These are phyloP conservation scores for Euphorbia peplus DNA, from an alignment of 345 rosid genomes.

Conservation along the genomic window DNA sequence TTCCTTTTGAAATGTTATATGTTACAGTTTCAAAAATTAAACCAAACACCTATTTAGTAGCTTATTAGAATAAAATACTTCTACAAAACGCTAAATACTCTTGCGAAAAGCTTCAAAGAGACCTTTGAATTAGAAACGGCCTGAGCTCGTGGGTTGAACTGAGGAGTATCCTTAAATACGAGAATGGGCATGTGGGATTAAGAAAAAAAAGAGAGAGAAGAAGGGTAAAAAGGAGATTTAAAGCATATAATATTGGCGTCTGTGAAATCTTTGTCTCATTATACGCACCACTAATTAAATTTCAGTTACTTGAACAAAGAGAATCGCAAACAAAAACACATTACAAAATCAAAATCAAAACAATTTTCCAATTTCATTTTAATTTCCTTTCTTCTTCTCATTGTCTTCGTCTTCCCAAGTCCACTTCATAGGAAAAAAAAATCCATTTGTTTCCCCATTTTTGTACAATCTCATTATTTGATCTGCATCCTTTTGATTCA, in stretches of 20 bases:
- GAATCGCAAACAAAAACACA: background rate
- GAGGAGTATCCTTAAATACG: too few species aligned
- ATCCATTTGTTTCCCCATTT: background rate
- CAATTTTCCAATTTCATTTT: background rate
- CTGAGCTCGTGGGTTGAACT: too few species aligned
- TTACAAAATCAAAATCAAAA: background rate
- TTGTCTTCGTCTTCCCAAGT: background rate
- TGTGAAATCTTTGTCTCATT: conserved; percentile 33
- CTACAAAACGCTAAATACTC: too few species aligned
- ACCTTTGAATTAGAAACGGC: too few species aligned
- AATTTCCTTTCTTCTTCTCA: background rate
- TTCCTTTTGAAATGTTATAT: too few species aligned
- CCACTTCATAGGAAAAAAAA: background rate
- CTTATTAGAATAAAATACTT: too few species aligned
- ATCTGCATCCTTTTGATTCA: conserved; percentile 2
- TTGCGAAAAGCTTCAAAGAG: too few species aligned
- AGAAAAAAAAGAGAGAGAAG: too few species aligned
- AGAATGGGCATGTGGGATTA: too few species aligned
- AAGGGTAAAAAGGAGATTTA: conserved; percentile 24
- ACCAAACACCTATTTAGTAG: too few species aligned
- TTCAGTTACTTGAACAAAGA: conserved; percentile 19
- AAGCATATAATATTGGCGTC: conserved; percentile 3
- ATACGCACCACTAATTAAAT: conserved; percentile 14
- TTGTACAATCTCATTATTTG: background rate
- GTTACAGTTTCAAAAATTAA: too few species aligned